phyloP scores from a whole-genome alignment of 2,329 filamentous ascomycete species.

The Fusarium napiforme region DNA sequence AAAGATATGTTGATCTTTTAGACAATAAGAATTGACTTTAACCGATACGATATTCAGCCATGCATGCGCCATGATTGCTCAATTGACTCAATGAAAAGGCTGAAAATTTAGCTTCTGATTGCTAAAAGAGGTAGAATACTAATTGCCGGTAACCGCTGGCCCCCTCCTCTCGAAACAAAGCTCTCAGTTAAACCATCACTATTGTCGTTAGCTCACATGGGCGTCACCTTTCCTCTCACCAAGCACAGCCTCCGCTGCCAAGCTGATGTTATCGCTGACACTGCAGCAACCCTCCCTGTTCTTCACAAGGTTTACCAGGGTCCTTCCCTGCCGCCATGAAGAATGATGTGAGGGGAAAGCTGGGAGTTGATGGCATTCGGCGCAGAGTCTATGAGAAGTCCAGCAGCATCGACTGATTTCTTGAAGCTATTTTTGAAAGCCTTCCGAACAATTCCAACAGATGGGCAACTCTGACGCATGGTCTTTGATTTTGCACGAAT shows the following conservation, averaged over 20 bases:
- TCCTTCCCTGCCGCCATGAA: slow-evolving; percentile 31
- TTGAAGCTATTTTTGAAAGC: not conserved
- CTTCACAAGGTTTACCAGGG: slow-evolving; percentile 32
- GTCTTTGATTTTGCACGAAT: not conserved
- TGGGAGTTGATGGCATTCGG: slow-evolving; percentile 3
- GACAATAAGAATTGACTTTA: slow-evolving; percentile 32
- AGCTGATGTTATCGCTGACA: slow-evolving; percentile 43
- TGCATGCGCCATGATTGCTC: slow-evolving; percentile 11
- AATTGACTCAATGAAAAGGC: slow-evolving; percentile 16
- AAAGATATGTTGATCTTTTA: slow-evolving; percentile 9
- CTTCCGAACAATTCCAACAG: not conserved
- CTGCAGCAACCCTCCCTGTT: slow-evolving; percentile 31
- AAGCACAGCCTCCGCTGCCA: slow-evolving; percentile 42
- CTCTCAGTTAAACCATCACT: slow-evolving; percentile 25
- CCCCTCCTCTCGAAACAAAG: slow-evolving; percentile 46
- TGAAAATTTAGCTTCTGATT: slow-evolving; percentile 21
- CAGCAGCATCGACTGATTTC: not conserved
- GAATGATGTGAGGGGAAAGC: slow-evolving; percentile 10
- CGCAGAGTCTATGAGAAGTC: not conserved
- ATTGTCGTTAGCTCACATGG: slow-evolving; percentile 13
- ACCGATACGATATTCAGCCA: slow-evolving; percentile 12
- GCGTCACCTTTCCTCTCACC: slow-evolving; percentile 1
- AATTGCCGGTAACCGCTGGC: slow-evolving; percentile 36
- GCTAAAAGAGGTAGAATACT: not conserved
- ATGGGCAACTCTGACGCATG: not conserved